These are phyloP conservation scores for Tylopilus intermedius DNA, from an alignment of 768 basidiomycete species.

Conservation along the genomic window DNA sequence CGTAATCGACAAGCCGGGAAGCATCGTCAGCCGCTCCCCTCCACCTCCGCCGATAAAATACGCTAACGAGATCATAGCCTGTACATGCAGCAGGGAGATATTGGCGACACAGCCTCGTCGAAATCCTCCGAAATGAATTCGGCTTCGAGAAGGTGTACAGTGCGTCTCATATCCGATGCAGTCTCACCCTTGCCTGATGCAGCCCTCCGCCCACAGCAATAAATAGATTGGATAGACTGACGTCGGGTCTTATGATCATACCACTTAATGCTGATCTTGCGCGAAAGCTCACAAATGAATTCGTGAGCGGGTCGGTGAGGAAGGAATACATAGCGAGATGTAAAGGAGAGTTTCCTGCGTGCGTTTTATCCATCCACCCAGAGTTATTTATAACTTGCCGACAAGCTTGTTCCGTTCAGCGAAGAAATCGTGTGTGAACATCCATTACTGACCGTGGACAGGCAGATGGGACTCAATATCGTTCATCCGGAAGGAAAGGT, in stretches of 20 bases:
- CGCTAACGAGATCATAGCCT: conserved; percentile 44
- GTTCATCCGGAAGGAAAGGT: conserved; percentile 96
- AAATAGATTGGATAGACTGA: conserved; percentile 90
- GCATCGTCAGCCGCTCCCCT: conserved; percentile 67
- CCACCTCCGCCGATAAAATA: not conserved
- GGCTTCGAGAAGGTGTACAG: conserved; percentile 79
- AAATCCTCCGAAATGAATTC: conserved; percentile 81
- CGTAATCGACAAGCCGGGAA: conserved; percentile 94
- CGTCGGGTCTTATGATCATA: conserved; percentile 93
- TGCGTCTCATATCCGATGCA: conserved; percentile 37
- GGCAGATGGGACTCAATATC: conserved; percentile 95
- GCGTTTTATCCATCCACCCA: conserved; percentile 28
- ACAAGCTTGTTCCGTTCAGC: conserved; percentile 34
- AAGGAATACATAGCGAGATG: conserved; percentile 94
- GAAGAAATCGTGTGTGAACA: conserved; percentile 80
- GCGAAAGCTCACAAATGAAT: conserved; percentile 69
- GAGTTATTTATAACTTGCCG: not conserved
- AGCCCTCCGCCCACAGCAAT: conserved; percentile 55
- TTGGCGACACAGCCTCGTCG: conserved; percentile 80
- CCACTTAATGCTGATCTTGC: conserved; percentile 71
- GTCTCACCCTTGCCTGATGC: not conserved
- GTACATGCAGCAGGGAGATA: conserved; percentile 92
- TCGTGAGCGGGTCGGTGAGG: conserved; percentile 70
- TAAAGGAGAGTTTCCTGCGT: conserved; percentile 82
- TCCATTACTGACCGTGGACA: conserved; percentile 85